Evolutionary conservation across 306 rosid species (phyloP).

Genomic region (Echinosophora koreensis): DNA sequence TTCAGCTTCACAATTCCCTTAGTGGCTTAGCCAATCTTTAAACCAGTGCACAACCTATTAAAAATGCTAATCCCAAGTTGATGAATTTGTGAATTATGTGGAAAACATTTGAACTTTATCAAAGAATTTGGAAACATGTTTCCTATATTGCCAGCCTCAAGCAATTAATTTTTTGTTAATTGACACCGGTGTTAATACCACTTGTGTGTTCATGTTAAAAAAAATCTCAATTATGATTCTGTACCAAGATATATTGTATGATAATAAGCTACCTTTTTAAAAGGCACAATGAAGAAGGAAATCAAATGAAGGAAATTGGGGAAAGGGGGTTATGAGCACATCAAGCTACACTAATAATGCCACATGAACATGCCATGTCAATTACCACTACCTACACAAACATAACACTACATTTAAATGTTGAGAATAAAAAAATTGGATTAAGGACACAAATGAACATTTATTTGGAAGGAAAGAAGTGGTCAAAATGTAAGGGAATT

Average conservation of each 20-base stretch:
- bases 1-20: conserved; percentile 12
- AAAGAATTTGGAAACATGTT: not conserved
- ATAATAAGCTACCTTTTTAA: too few species aligned
- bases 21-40: conserved; percentile 2
- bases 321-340: not conserved
- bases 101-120: not conserved
- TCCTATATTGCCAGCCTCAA: not conserved
- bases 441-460: conserved; percentile 1
- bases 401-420: conserved; percentile 19
- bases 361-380: conserved; percentile 13
- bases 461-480: not conserved
- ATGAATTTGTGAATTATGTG: not conserved
- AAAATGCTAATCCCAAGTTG: not conserved
- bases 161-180: not conserved
- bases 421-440: conserved; percentile 11
- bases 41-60: not conserved
- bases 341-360: not conserved
- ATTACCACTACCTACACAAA: not conserved
- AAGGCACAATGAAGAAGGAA: conserved; percentile 19
- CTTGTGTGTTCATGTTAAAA: not conserved
- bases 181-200: not conserved
- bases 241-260: too few species aligned
- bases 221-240: too few species aligned
- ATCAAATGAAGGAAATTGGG: conserved; percentile 1
- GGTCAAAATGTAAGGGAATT: not conserved